Percentiles rank a stretch among this genome's conserved stretches.
phyloP scores from a whole-genome alignment of 495 filamentous ascomycete genomes.

The Collariella sp. region DNA sequence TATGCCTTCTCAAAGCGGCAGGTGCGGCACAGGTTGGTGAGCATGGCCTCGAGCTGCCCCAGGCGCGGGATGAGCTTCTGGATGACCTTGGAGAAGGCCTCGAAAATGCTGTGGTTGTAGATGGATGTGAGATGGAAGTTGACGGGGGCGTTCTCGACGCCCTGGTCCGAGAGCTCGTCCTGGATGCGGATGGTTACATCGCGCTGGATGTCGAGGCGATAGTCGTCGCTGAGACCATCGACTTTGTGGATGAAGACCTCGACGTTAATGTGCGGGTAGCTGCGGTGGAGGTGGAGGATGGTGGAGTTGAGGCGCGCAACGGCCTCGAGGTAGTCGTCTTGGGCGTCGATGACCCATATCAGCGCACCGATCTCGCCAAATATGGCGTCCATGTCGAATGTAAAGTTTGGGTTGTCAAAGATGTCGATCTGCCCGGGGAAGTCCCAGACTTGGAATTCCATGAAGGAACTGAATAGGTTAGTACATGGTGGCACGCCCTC shows the following conservation, averaged over 20 bases:
- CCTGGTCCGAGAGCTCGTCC: constrained; percentile 86
- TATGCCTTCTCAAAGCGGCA: constrained; percentile 97
- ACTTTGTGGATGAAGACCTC: constrained; percentile 99
- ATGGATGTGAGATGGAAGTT: constrained; percentile 93
- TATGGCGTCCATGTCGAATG: constrained; percentile 78
- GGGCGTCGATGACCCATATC: constrained; percentile 97
- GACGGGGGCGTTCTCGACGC: constrained; percentile 84
- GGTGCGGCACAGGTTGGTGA: constrained; percentile 79
- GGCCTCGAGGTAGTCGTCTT: constrained; percentile 91
- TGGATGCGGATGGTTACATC: constrained; percentile 95
- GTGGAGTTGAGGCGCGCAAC: constrained; percentile 78
- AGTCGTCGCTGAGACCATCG: constrained; percentile 90
- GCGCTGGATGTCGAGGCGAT: constrained; percentile 82
- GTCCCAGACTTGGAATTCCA: constrained; percentile 98
- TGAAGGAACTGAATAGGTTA: constrained; percentile 65
- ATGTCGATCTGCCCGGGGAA: constrained; percentile 91
- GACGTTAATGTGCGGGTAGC: constrained; percentile 85
- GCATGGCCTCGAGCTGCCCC: constrained; percentile 79
- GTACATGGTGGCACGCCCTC: not conserved
- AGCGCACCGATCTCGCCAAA: constrained; percentile 88
- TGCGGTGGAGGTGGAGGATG: constrained; percentile 76
- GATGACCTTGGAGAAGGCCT: constrained; percentile 95
- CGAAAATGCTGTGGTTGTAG: constrained; percentile 96
- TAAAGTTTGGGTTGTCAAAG: constrained; percentile 56
- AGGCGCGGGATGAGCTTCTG: constrained; percentile 93